Base-by-base conservation (phyloP, 1,284 basidiomycete species). In the Papiliotrema laurentii region DNA sequence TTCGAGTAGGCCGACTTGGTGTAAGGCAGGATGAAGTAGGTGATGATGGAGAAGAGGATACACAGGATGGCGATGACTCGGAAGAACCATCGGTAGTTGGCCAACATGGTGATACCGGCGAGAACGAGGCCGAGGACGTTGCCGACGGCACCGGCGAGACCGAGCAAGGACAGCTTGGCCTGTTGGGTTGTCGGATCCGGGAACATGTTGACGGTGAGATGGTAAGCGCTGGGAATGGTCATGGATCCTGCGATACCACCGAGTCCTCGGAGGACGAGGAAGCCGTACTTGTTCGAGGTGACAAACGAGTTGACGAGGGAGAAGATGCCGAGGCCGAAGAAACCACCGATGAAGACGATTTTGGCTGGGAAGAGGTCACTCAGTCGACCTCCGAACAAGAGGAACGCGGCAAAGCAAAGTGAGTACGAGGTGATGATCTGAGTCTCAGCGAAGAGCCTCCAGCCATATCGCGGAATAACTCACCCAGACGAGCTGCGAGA, bases 231-330 rank as follows among this genome's bases (percentile, higher is more conserved):
- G 9, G 66, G 66, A 33, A 70, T 60, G 30, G 64, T 68, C 56
- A 65, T 54, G 1, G 64, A 50, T 2, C 70, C 71, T 3, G 50
- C 50, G 27, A 72, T 59, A 28, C 70, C 71, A 25, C 65, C 63
- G 9, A 73, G 44, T 16, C 67, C 70, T 49, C 71, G 59, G 2
- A 73, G 51, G 46, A 72, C 62, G 5, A 72, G 51, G 59, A 72
- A 73, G 21, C 63, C 71, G 48, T 67, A 68, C 47, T 72, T 71
- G 63, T 62, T 70, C 14, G 52, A 48, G n/a, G 63, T 68, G 51
- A 66, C 65, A 51, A 69, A 71, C 4, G 61, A 63, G 4, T 55
- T 62, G 38, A 66, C 59, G 47, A 72, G 53, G 35, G 60, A 59
- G 21, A 71, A 45, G 38, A 67, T 49, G 37, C 66, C 68, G 6